A percentile compares a stretch with the other conserved stretches of the same genome.
Evolutionary conservation across 176 grass and related monocot genomes (phyloP).

Genomic region (Thalia dealbata): DNA sequence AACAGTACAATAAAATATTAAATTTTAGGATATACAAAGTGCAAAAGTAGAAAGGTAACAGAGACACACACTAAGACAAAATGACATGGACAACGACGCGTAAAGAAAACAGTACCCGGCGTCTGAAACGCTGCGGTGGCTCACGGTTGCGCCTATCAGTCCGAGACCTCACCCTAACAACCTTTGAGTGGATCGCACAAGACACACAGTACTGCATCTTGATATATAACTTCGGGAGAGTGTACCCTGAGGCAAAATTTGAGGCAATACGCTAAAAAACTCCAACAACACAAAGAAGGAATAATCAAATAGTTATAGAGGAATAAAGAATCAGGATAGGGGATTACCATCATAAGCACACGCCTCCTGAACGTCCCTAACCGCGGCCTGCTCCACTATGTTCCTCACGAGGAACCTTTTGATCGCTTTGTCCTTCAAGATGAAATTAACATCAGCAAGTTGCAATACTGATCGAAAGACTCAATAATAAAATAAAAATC

Average conservation of each 20-base stretch:
- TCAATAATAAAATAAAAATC: no score
- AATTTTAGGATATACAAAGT: not conserved
- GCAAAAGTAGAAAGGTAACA: no score
- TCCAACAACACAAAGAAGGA: no score
- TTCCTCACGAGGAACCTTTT: conserved; percentile 66
- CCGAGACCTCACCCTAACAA: conserved; percentile 58
- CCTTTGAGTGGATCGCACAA: conserved; percentile 57
- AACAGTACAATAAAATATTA: not conserved
- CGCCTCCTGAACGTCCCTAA: conserved; percentile 57
- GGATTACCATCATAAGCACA: conserved; percentile 44
- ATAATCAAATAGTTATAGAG: not conserved
- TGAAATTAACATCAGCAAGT: not conserved
- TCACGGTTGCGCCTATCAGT: conserved; percentile 40
- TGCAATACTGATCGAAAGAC: no score
- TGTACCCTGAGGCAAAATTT: conserved; percentile 34
- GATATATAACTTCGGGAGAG: conserved; percentile 60
- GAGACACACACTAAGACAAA: not conserved
- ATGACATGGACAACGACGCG: not conserved
- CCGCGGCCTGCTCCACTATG: conserved; percentile 46
- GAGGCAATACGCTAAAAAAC: not conserved
- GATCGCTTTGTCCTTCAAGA: conserved; percentile 66
- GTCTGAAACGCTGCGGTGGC: conserved; percentile 52
- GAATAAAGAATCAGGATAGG: not conserved
- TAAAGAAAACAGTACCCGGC: conserved; percentile 36
- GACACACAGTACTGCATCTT: conserved; percentile 59